These are phyloP conservation scores for Neocallimastix lanati DNA, from an alignment of 192 early-diverging fungal species.

Conservation along the genomic window DNA sequence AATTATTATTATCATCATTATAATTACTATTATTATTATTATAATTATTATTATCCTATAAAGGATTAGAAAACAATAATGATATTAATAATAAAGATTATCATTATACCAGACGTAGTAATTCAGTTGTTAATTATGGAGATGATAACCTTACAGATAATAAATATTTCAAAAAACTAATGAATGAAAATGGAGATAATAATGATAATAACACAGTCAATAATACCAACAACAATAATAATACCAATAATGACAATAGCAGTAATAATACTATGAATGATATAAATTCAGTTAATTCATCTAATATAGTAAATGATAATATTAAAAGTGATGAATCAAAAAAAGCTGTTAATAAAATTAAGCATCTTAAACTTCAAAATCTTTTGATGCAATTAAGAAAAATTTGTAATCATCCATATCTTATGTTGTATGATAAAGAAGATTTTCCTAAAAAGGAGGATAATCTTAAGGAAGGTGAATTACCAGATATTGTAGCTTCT, in stretches of 20 bases:
- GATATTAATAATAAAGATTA: background rate
- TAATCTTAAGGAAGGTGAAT: conserved; percentile 1
- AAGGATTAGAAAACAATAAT: no score
- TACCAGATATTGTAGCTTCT: conserved; percentile 29
- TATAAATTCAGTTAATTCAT: no score
- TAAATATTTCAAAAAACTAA: background rate
- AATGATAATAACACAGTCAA: background rate
- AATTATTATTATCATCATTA: no score
- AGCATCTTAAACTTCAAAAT: conserved; percentile 19
- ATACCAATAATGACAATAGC: no score
- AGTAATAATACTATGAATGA: no score
- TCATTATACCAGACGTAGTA: background rate
- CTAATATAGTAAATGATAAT: background rate
- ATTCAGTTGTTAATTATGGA: background rate
- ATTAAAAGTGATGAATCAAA: background rate
- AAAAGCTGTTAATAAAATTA: background rate
- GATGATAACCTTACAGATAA: background rate
- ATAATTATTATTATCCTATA: no score
- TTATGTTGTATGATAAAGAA: conserved; percentile 60
- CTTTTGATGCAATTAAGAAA: conserved; percentile 78
- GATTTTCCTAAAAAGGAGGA: conserved; percentile 19
- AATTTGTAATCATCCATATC: conserved; percentile 88
- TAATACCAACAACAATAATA: background rate
- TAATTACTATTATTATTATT: no score
- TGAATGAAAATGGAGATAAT: background rate